Base-by-base conservation (phyloP, 192 early-diverging fungal genomes). In the Mortierella alpina region DNA sequence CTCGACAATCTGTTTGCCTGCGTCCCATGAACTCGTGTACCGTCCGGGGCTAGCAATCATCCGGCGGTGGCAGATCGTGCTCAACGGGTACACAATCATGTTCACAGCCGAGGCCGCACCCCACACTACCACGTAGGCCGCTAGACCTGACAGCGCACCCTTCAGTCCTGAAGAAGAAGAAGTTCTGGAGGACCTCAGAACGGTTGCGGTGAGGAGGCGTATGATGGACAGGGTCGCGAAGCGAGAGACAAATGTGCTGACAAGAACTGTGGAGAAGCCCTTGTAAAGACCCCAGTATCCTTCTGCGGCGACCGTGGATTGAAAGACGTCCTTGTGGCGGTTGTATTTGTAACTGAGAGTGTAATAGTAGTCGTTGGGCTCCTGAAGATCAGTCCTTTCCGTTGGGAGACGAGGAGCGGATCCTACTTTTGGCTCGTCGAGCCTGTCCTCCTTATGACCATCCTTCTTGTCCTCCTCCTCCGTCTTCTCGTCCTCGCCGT, bases 1-100 rank as follows among this genome's bases (percentile, higher is more conserved):
- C 59, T 66, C 69, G 1, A 79, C 69, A 67, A 79, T 70, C 59
- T 79, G 62, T 31, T 59, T 65, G 4, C 62, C 75, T 9, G 69
- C 75, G 45, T 79, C 75, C 63, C 69, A 79, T 2, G 75, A 79
- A 42, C 62, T 65, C 18, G 56, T 41, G 23, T 71, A 79, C 13
- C 75, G 68, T 18, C 68, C 75, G 8, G 64, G 64, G 0, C 18
- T 49, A 0, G 75, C 62, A 55, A 72, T 67, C 58, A 79, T 79
- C 40, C 75, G 59, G 10, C 75, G 63, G 39, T 72, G 59, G 6
- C 63, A 65, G 7, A 79, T 40, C 0, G 63, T 70, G 17, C 45
- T 70, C 57, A 79, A 62, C 0, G 75, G 75, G 44, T 79, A 72
- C 5, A 54, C 52, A 5, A 62, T 50, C 6, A 79, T 12, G 7